Base-by-base conservation (phyloP, 2,329 filamentous ascomycete species). In the Claviceps sp. region DNA sequence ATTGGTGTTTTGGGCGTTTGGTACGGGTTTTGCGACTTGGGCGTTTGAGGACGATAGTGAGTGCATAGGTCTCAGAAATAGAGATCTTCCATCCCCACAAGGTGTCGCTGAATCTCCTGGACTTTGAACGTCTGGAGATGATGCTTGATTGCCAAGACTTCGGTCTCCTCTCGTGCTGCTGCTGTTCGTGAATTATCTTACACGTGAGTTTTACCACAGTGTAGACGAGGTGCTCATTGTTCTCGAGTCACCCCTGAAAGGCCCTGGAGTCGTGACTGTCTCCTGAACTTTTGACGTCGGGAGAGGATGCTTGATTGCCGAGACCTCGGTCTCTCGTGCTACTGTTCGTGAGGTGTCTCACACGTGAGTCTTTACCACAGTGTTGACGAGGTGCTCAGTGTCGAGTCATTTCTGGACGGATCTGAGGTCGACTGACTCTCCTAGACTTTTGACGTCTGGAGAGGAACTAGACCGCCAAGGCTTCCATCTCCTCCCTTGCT, bases 301-400 rank as follows among this genome's bases (percentile, higher is more conserved):
- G 76, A 74, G 84, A 87, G 79, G 81, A 93, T 67, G 88, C 88
- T 95, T 88, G 88, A 95, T 89, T 82, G 88, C 88, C 88, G 95
- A 56, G 52, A 56, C 46, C 46, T 50, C 20, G 44, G 48, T 50
- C 53, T 50, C 51, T 43, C 24, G 42, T 13, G n/a, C 26, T 37
- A 11, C 18, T 11, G 7, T 14, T 14, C 1, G 30, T 42, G 44
- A 48, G 24, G 9, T 18, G 6, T 48, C 14, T 38, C 4, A 24
- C 48, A 5, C 26, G 43, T 41, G 37, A 47, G 13, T 26, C 5
- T 26, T n/a, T 51, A 24, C 5, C 44, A 24, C 40, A 44, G 30
- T 20, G 42, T 43, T 24, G 48, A 50, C n/a, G 34, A 8, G 8
- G 24, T 43, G 30, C 34, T 24, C 46, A 14, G 46, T 18, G 5